phyloP scores from a whole-genome alignment of 805 yeast genomes.

The Starmerella potacharoeniae region DNA sequence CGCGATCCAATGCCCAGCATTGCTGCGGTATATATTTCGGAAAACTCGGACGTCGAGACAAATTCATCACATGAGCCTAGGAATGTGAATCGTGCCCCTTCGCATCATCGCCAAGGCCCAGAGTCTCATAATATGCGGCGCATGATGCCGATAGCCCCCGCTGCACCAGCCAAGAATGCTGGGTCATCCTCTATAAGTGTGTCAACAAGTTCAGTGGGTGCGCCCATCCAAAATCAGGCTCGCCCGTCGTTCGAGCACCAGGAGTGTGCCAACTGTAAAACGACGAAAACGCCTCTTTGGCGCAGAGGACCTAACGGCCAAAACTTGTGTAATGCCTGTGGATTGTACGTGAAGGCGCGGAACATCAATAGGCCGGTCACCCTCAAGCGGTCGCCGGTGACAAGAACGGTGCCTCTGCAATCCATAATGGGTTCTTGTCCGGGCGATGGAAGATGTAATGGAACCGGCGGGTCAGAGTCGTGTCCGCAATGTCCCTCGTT shows the following conservation, averaged over 20 bases:
- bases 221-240: neutral
- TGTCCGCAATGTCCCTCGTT: slow-evolving; percentile 77
- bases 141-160: no score
- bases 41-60: no score
- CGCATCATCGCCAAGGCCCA: no score
- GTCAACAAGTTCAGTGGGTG: no score
- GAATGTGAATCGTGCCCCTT: no score
- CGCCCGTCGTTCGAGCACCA: slow-evolving; percentile 15
- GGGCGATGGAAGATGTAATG: slow-evolving; percentile 74
- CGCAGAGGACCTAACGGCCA: slow-evolving; percentile 84
- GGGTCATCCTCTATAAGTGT: no score
- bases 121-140: no score
- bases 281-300: slow-evolving; percentile 91
- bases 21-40: no score
- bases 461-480: slow-evolving; percentile 73
- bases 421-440: slow-evolving; percentile 44
- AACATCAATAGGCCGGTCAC: slow-evolving; percentile 56
- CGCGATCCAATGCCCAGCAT: no score
- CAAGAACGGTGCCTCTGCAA: slow-evolving; percentile 9
- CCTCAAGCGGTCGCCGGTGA: slow-evolving; percentile 35
- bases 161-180: no score
- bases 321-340: slow-evolving; percentile 93
- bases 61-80: no score
- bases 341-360: slow-evolving; percentile 56
- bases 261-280: slow-evolving; percentile 79